Base-by-base conservation (phyloP, 2,329 filamentous ascomycete genomes). In the Fonsecaea multimorphosa region DNA sequence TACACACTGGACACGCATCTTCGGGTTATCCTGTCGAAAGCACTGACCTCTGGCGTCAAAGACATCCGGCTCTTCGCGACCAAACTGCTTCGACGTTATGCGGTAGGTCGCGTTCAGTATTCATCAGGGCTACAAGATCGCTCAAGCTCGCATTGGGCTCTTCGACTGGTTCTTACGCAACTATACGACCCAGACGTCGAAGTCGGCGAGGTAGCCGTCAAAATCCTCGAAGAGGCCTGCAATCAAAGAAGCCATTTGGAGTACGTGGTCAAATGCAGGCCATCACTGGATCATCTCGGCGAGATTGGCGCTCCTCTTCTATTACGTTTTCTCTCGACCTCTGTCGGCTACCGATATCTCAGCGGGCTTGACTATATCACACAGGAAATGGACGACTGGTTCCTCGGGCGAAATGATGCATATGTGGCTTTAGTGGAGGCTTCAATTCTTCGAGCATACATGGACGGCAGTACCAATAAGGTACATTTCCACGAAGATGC, bases 321-420 rank as follows among this genome's bases (percentile, higher is more conserved):
- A 3, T 82, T 99, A 58, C 90, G 95, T 54, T 99, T 99, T 78
- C 78, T 99, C 61, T 97, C 93, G 0, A 98, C 94, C 0, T 97
- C 93, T 1, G 94, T 97, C 64, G 95, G 95, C 57, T 99, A 99
- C 75, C 93, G 98, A 77, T 99, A 99, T 77, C 84, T 99, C 5
- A 93, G 98, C 75, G 95, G 93, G 0, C 83, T 99, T 51, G 96
- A 99, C 80, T 99, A 99, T 76, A 99, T 99, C 77, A 97, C 93
- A 68, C 95, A 96, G 75, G 96, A 99, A 77, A 99, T 99, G 95
- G 95, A 99, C 72, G 96, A 99, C 79, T 99, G 95, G 95, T 99
- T 98, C 75, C 84, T 99, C 19, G 95, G 95, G 14, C 89, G 95
- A 52, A 99, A 99, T 75, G 94, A 99, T 76, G 90, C 89, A n/a